Conservation (phyloP, 345 rosid genomes). For the Eucalyptus paniculata region DNA sequence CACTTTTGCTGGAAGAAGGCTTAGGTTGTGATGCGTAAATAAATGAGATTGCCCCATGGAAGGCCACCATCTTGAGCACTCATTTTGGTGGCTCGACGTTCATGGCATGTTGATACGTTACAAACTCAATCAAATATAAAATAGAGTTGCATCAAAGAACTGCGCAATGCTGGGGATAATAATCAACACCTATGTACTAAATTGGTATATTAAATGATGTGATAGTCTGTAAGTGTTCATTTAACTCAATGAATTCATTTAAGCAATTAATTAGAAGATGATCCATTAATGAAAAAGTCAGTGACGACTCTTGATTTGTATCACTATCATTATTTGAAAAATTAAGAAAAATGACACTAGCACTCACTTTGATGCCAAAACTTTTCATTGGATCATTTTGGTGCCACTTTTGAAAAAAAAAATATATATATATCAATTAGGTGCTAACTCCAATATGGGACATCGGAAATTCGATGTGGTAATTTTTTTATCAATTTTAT, state of each 20-base stretch:
- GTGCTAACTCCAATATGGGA: rapidly evolving
- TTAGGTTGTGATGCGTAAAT: background rate
- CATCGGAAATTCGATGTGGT: rapidly evolving
- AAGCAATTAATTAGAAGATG: background rate
- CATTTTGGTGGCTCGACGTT: background rate
- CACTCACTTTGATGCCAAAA: background rate
- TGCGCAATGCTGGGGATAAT: background rate
- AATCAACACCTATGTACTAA: background rate
- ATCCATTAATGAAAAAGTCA: background rate
- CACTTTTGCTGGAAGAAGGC: background rate
- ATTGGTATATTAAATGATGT: background rate
- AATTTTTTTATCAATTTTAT: too few relatives aligned
- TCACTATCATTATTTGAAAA: background rate
- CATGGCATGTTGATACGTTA: background rate
- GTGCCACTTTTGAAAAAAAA: background rate
- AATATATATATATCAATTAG: too few relatives aligned
- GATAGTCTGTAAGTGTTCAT: background rate
- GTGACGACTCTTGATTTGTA: background rate
- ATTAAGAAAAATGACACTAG: too few relatives aligned
- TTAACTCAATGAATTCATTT: background rate
- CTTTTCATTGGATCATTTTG: too few relatives aligned
- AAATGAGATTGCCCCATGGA: background rate
- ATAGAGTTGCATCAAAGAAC: background rate
- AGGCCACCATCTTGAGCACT: background rate
- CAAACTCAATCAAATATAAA: background rate